Base-by-base conservation (phyloP, 768 basidiomycete species). In the Suillus decipiens region DNA sequence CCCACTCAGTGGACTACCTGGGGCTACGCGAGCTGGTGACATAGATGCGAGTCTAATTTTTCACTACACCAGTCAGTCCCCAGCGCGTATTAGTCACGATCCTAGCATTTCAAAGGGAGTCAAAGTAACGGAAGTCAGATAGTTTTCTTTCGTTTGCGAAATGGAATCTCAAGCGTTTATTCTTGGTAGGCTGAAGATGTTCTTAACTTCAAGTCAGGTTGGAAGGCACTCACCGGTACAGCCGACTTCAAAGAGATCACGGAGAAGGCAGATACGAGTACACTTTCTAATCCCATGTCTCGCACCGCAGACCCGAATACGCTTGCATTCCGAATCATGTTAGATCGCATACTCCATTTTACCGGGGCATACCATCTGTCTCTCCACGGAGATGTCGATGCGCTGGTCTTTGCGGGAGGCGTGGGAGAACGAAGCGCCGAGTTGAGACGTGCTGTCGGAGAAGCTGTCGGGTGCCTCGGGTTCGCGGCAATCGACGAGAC, bases 21-120 rank as follows among this genome's bases (percentile, higher is more conserved):
- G 95, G 17, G 93, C 92, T 2, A 96, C 95, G 1, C 88, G 95
- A 56, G 84, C 88, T 15, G 95, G 95, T 10, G 81, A 84, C 2
- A 80, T 96, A 70, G 95, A 97, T 74, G 92, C 94, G 15, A 88
- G 87, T 47, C 83, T 95, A 58, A 89, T 96, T 66, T 96, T 96
- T 77, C 95, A 96, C 71, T 89, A 89, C 72, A 63, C 67, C 11
- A 86, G 85, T 51, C 82, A 82, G 64, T 78, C 79, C 59, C 80
- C 80, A 0, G 81, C 80, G 11, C 74, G 75, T 28, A 84, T 90
- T 73, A 80, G 83, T 62, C 84, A 88, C 69, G 83, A 85, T 61
- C 78, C 83, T 36, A 77, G 69, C 47, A 66, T 78, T 61, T 77
- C 79, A 5, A 74, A 76, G 15, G 71, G 84, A 64, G 75, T 89